phyloP scores from a whole-genome alignment of 768 basidiomycete species.

The Panellus pusillus region DNA sequence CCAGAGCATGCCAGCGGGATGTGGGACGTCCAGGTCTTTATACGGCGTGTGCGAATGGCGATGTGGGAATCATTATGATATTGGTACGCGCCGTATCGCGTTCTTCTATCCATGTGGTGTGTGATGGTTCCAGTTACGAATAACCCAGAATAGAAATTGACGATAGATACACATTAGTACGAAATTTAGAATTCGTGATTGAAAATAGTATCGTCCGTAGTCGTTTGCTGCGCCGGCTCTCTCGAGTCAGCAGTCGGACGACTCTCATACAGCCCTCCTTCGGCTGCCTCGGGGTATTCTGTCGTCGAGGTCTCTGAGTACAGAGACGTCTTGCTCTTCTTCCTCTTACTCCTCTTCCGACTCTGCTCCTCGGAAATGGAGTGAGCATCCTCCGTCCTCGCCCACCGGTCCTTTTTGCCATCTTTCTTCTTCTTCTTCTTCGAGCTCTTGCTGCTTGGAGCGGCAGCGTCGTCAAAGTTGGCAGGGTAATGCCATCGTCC shows the following conservation, averaged over 20 bases:
- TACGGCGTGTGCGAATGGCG: conserved; percentile 1
- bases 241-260: conserved; percentile 20
- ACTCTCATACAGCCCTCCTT: conserved; percentile 64
- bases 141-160: conserved; percentile 3
- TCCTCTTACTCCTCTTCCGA: conserved; percentile 62
- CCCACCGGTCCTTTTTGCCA: conserved; percentile 87
- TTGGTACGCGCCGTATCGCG: not conserved
- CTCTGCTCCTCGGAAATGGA: conserved; percentile 46
- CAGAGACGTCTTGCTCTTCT: conserved; percentile 46
- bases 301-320: conserved; percentile 38
- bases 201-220: conserved; percentile 55
- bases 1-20: conserved; percentile 10
- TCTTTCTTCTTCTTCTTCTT: conserved; percentile 69
- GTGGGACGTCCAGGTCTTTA: conserved; percentile 6
- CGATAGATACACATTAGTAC: not conserved
- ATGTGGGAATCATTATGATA: not conserved
- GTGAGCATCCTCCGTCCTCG: conserved; percentile 84
- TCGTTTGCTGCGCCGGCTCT: conserved; percentile 21
- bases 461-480: conserved; percentile 70
- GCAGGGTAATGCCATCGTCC: conserved; percentile 86
- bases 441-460: conserved; percentile 33
- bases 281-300: conserved; percentile 72
- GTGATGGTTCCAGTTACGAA: too few relatives aligned
- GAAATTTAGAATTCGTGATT: conserved; percentile 58
- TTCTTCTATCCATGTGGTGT: not conserved